A percentile compares a stretch with the other conserved stretches of the same genome.
Evolutionary conservation across 2,329 filamentous ascomycete genomes (phyloP).

Genomic region (Cyphellophora europaea): DNA sequence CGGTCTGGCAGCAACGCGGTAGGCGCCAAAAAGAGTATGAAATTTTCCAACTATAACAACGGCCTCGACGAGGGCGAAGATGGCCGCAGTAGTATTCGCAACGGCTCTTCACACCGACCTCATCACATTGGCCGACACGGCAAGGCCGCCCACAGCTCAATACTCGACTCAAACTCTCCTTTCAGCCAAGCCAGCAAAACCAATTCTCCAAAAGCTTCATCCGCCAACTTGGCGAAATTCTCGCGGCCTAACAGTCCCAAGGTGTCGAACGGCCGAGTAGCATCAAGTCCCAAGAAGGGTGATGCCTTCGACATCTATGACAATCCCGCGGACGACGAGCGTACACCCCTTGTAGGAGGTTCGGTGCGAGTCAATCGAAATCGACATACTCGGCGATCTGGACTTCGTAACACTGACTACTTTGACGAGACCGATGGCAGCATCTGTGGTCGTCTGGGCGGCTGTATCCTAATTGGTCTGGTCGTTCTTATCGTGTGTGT

Average conservation of each 20-base stretch:
- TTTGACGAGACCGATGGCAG: slow-evolving; percentile 42
- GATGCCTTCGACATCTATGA: slow-evolving; percentile 75
- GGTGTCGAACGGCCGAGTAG: slow-evolving; percentile 38
- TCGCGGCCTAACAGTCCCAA: slow-evolving; percentile 64
- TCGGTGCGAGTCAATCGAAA: slow-evolving; percentile 55
- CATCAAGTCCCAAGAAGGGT: slow-evolving; percentile 44
- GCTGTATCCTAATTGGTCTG: slow-evolving; percentile 74
- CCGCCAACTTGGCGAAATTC: slow-evolving; percentile 38
- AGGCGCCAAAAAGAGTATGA: slow-evolving; percentile 84
- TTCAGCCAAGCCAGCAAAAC: slow-evolving; percentile 59
- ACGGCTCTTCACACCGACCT: slow-evolving; percentile 53
- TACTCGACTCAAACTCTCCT: slow-evolving; percentile 69
- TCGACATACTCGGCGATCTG: slow-evolving; percentile 45
- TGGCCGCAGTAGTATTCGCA: slow-evolving; percentile 52
- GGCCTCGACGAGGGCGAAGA: slow-evolving; percentile 57
- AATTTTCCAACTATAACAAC: slow-evolving; percentile 75
- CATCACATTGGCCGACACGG: slow-evolving; percentile 75
- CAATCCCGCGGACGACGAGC: slow-evolving; percentile 74
- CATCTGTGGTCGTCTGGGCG: slow-evolving; percentile 62
- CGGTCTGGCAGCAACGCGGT: slow-evolving; percentile 56
- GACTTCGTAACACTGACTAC: slow-evolving; percentile 62
- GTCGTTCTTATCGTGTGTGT: slow-evolving; percentile 73
- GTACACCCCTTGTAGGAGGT: slow-evolving; percentile 63
- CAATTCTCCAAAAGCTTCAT: slow-evolving; percentile 50
- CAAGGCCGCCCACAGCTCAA: slow-evolving; percentile 59